These are phyloP conservation scores for Trichosanthes cucumerina DNA, from an alignment of 306 rosid genomes.

Conservation along the genomic window DNA sequence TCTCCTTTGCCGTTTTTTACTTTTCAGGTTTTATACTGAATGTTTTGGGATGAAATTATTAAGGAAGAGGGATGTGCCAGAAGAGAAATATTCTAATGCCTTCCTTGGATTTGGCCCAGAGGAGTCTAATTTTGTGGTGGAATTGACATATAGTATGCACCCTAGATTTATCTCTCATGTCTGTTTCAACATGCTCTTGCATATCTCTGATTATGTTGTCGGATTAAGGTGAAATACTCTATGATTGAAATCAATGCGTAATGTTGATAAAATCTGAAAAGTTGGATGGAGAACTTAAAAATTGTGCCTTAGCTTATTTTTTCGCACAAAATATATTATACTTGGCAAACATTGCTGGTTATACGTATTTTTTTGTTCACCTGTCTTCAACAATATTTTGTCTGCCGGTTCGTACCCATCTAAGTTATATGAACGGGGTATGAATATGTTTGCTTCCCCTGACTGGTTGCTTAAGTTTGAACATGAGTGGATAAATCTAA, in stretches of 20 bases:
- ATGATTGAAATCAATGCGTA: neutral
- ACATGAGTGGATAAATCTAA: neutral
- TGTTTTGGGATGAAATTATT: slow-evolving; percentile 73
- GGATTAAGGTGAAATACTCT: neutral
- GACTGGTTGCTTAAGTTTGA: neutral
- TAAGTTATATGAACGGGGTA: neutral
- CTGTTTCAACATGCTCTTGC: neutral
- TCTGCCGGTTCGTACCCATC: neutral
- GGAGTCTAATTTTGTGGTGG: slow-evolving; percentile 68
- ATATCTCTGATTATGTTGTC: neutral
- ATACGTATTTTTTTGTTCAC: neutral
- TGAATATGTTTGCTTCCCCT: neutral
- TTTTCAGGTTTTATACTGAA: slow-evolving; percentile 76
- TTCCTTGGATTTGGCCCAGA: slow-evolving; percentile 88
- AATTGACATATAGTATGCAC: slow-evolving; percentile 75
- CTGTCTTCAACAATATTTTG: neutral
- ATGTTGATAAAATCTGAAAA: neutral
- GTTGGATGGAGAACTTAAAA: neutral
- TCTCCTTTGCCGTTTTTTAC: neutral
- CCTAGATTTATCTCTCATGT: slow-evolving; percentile 3
- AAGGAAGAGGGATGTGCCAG: slow-evolving; percentile 77
- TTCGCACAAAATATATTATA: neutral
- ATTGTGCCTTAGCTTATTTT: neutral
- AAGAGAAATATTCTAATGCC: slow-evolving; percentile 86
- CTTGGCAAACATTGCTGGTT: neutral